Percentiles rank a stretch among this genome's conserved stretches.
phyloP scores from a whole-genome alignment of 371 early-diverging fungal genomes.

The Smittium mucronatum region DNA sequence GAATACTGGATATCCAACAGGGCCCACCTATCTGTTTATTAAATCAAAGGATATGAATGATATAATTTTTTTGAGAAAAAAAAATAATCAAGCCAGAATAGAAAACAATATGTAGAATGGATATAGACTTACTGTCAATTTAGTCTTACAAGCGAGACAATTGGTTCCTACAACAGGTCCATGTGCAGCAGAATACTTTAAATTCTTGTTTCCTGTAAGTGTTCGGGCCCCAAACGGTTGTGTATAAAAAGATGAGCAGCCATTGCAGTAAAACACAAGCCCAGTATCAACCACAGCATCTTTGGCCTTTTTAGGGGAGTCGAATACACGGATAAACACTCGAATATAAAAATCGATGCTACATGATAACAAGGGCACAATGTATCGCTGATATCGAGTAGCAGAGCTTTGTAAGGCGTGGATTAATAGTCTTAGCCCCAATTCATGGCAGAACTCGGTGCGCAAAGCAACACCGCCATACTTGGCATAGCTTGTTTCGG shows the following conservation, averaged over 20 bases:
- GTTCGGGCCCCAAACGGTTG: conserved; percentile 54
- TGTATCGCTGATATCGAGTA: conserved; percentile 69
- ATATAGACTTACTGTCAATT: conserved; percentile 41
- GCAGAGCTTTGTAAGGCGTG: conserved; percentile 77
- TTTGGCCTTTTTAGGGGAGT: conserved; percentile 64
- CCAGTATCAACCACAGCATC: conserved; percentile 62
- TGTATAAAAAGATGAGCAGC: conserved; percentile 58
- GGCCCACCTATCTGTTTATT: conserved; percentile 83
- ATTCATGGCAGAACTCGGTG: conserved; percentile 70
- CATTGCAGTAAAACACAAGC: conserved; percentile 69
- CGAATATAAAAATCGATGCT: conserved; percentile 99
- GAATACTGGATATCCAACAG: conserved; percentile 75
- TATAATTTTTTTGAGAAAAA: neutral
- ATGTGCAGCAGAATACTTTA: conserved; percentile 43
- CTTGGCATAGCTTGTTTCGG: conserved; percentile 86
- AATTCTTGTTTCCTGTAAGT: conserved; percentile 35
- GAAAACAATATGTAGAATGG: neutral
- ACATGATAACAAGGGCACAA: conserved; percentile 85
- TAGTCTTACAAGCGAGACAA: conserved; percentile 63
- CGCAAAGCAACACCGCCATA: conserved; percentile 89
- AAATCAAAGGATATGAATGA: neutral
- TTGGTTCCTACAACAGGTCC: conserved; percentile 46
- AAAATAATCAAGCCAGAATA: neutral
- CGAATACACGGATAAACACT: conserved; percentile 90
- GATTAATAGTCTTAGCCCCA: conserved; percentile 83